phyloP scores from a whole-genome alignment of 495 filamentous ascomycete genomes.

The Lasiosphaeria miniovina region DNA sequence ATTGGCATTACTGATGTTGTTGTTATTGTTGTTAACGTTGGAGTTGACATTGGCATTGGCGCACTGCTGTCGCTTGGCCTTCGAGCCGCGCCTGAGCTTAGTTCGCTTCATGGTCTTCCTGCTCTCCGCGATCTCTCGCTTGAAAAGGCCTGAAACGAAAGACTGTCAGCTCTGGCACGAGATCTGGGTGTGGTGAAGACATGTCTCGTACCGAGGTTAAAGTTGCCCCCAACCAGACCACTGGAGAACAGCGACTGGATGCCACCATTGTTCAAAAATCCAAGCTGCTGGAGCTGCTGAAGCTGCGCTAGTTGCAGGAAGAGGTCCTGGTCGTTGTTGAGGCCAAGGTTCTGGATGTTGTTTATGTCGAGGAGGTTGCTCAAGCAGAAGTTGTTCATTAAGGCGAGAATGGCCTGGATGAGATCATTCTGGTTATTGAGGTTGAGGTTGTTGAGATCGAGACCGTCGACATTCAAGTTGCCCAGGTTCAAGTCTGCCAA shows the following conservation, averaged over 20 bases:
- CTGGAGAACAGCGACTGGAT: conserved; percentile 36
- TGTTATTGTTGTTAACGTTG: not conserved
- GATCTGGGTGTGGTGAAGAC: not conserved
- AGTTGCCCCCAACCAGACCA: conserved; percentile 30
- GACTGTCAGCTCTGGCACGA: not conserved
- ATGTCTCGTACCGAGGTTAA: conserved; percentile 34
- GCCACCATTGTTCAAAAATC: conserved; percentile 34
- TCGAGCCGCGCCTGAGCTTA: conserved; percentile 17
- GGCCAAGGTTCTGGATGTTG: conserved; percentile 29
- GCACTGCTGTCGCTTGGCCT: conserved; percentile 21
- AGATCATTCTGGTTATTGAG: conserved; percentile 37
- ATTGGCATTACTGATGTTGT: not conserved
- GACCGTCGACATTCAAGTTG: conserved; percentile 20
- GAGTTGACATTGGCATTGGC: not conserved
- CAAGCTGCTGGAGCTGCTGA: conserved; percentile 37
- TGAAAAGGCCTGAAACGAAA: conserved; percentile 28
- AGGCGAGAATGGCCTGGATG: conserved; percentile 30
- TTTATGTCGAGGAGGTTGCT: conserved; percentile 32
- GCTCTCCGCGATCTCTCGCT: conserved; percentile 33
- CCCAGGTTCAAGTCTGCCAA: conserved; percentile 19
- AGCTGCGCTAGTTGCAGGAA: conserved; percentile 44
- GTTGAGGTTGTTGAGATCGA: conserved; percentile 48
- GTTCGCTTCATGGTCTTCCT: conserved; percentile 30
- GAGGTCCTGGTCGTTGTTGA: conserved; percentile 37
- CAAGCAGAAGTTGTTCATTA: conserved; percentile 36